Evolutionary conservation across 2,329 filamentous ascomycete genomes (phyloP), one percentile per base, ranked within the genome.

Genomic region (Knufia fluminis): DNA sequence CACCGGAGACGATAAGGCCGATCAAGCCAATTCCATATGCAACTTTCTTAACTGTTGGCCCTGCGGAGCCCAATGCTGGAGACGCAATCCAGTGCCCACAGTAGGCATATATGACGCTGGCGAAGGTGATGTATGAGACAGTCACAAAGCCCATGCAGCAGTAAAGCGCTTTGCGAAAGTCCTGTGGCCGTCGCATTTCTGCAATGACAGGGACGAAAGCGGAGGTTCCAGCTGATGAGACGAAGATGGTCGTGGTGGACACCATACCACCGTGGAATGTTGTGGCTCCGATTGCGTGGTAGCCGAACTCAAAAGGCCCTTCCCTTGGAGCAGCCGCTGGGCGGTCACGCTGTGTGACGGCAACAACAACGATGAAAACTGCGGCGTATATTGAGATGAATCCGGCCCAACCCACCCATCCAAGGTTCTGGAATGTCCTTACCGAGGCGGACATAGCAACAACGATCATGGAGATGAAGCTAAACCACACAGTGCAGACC

Each of bases 1-100:
- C 81, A 46, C 82, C 83, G 0, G 82, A 80, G 45, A 87, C 78
- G 42, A 86, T 69, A 51, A 86, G 85, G 1, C 83, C 86, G 10
- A 82, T 82, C 1, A 83, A 71, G 0, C 83, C 83, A 51, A 86
- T 70, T 20, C 80, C 82, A 65, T 80, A 86, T 12, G 82, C 80
- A 10, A 83, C 67, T 60, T 84, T 84, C 23, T 75, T 72, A 46
- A 86, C 66, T 0, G 74, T 59, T 1, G 62, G 61, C 6, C 74
- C 72, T 7, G 82, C 77, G 0, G 82, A 84, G n/a, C 80, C 78
- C 1, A 88, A 71, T 0, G 84, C 83, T 0, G 84, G 84, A 1
- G 78, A 81, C 1, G 73, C 70, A 1, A 87, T 81, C 8, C 70
- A 64, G 1, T 70, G 67, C 0, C 84, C 83, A 3, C 77, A 78